Evolutionary conservation across 805 yeast genomes (phyloP), one percentile per base, ranked within the genome.

Genomic region (Torulaspora delbrueckii): DNA sequence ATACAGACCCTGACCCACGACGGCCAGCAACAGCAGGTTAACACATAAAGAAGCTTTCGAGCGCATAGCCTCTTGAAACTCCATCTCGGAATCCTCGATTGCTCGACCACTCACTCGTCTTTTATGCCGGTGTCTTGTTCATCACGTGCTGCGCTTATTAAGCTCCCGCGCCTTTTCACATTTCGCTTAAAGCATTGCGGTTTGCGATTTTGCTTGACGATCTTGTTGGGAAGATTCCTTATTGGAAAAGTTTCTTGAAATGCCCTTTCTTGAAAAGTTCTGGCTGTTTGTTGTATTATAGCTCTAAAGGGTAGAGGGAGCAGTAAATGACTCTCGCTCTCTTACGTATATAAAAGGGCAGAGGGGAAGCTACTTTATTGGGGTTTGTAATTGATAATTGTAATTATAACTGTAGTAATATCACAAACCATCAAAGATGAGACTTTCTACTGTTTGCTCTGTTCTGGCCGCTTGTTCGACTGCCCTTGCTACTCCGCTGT

Each of bases 1-100:
- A 41, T 48, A 50, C n/a, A 63, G 41, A 8, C 69, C 70, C 52
- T 59, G 62, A 3, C 55, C 40, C 10, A 59, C 52, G 13, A 60
- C 53, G 8, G 45, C 26, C 8, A 58, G 43, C 26, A 58, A 50
- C 2, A 37, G 9, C 24, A 47, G 26, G 45, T 65, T 65, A 16
- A 63, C 24, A 12, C 49, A 2, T 5, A 58, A 36, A 3, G 64
- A 56, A 5, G 27, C 28, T 14, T 8, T 24, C 39, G 30, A 36
- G 34, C 34, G 34, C 34, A 31, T 31, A 27, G 14, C 31, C 22
- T 19, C 16, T 16, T 16, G 16, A 16, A 16, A 2, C 16, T 16
- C 16, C 16, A 16, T 2, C 16, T 16, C 16, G 16, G 16, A 16
- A 16, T 2, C 16, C 16, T 16, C 16, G 16, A 16, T 16, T 16